phyloP scores from a whole-genome alignment of 2,329 filamentous ascomycete genomes.

The Curvularia hawaiiensis region DNA sequence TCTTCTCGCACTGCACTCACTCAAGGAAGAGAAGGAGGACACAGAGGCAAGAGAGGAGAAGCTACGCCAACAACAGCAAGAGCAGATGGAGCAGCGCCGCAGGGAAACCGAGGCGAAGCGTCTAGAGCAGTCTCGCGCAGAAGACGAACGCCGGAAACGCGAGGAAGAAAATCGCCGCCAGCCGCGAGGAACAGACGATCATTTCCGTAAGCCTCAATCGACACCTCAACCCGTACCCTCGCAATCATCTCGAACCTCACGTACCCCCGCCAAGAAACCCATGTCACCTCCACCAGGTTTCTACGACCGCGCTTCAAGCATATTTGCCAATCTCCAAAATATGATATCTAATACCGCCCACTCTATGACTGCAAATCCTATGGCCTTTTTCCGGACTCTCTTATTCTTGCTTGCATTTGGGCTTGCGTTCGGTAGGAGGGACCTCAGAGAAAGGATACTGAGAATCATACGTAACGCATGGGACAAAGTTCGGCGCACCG shows the following conservation, averaged over 20 bases:
- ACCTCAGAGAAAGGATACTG: slow-evolving; percentile 75
- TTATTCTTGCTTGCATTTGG: slow-evolving; percentile 81
- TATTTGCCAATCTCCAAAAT: slow-evolving; percentile 55
- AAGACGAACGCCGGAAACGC: slow-evolving; percentile 49
- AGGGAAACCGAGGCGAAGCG: slow-evolving; percentile 47
- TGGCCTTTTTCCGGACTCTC: slow-evolving; percentile 65
- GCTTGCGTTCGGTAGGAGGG: slow-evolving; percentile 74
- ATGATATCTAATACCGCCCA: slow-evolving; percentile 57
- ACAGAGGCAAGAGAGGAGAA: slow-evolving; percentile 68
- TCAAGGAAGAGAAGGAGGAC: slow-evolving; percentile 82
- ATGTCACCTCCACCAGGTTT: slow-evolving; percentile 44
- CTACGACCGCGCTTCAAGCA: slow-evolving; percentile 50
- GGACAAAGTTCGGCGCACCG: slow-evolving; percentile 81
- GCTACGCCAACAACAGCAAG: slow-evolving; percentile 65
- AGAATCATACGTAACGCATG: slow-evolving; percentile 72
- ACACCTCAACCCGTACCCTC: slow-evolving; percentile 32
- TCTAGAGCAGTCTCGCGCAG: slow-evolving; percentile 48
- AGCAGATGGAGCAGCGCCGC: slow-evolving; percentile 58
- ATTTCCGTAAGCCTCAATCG: slow-evolving; percentile 33
- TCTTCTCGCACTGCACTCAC: slow-evolving; percentile 78
- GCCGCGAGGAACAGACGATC: slow-evolving; percentile 40
- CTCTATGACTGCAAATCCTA: slow-evolving; percentile 59
- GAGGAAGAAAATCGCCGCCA: slow-evolving; percentile 47
- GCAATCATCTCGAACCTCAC: slow-evolving; percentile 32
- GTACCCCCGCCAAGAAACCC: slow-evolving; percentile 40